Percentiles rank a stretch among this genome's conserved stretches.
Conservation (phyloP, 805 yeast genomes). For the Suhomyces sp. region DNA sequence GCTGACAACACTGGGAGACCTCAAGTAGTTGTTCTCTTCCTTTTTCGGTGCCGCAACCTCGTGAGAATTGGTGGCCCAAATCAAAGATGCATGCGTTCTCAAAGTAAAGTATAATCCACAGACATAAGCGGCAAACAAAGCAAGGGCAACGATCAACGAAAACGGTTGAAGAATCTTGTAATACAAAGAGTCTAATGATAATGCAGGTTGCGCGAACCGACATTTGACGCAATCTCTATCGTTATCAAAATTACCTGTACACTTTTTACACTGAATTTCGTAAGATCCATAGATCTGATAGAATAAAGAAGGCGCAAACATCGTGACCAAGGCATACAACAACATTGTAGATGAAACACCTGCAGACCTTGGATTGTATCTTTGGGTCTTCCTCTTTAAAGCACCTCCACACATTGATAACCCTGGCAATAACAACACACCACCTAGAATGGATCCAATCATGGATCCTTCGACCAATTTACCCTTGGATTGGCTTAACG, state of each 20-base stretch:
- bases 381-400: constrained; percentile 81
- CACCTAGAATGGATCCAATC: constrained; percentile 91
- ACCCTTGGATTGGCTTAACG: constrained; percentile 80
- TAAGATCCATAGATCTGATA: constrained; percentile 89
- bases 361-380: constrained; percentile 94
- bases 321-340: constrained; percentile 82
- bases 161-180: constrained; percentile 73
- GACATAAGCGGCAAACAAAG: constrained; percentile 77
- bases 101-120: constrained; percentile 91
- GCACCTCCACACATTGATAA: constrained; percentile 98
- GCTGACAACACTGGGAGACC: constrained; percentile 41
- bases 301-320: constrained; percentile 88
- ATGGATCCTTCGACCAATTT: constrained; percentile 91
- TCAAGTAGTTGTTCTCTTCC: constrained; percentile 12
- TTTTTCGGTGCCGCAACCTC: constrained; percentile 30
- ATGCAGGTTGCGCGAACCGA: constrained; percentile 72
- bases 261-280: constrained; percentile 66
- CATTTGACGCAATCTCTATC: constrained; percentile 60
- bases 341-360: constrained; percentile 97
- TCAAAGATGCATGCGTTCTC: constrained; percentile 93
- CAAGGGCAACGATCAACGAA: constrained; percentile 72
- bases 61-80: constrained; percentile 68
- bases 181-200: constrained; percentile 67
- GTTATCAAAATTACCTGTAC: constrained; percentile 22
- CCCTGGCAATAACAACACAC: constrained; percentile 88